Evolutionary conservation across 768 basidiomycete species (phyloP).

Genomic region (Naganishia vaughanmartiniae): DNA sequence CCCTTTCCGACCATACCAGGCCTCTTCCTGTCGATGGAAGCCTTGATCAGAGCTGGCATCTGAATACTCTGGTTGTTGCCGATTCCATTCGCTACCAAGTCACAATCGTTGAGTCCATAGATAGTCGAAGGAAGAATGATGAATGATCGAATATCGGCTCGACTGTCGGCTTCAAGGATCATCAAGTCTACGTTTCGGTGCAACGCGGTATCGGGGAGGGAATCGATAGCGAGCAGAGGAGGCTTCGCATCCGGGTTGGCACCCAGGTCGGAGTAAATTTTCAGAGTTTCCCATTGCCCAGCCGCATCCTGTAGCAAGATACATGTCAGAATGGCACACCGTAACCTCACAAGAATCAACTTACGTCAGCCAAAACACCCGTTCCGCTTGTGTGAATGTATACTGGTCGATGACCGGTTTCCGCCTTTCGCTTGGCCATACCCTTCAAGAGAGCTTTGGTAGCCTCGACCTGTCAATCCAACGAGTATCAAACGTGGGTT

Average conservation of each 20-base stretch:
- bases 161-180: slow-evolving; percentile 44
- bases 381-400: slow-evolving; percentile 50
- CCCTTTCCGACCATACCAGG: slow-evolving; percentile 49
- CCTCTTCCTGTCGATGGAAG: slow-evolving; percentile 41
- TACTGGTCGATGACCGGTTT: slow-evolving; percentile 45
- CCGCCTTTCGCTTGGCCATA: slow-evolving; percentile 42
- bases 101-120: slow-evolving; percentile 42
- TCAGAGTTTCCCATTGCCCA: slow-evolving; percentile 24
- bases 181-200: slow-evolving; percentile 49
- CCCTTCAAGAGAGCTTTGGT: slow-evolving; percentile 46
- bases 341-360: not conserved
- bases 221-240: slow-evolving; percentile 42
- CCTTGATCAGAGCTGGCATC: slow-evolving; percentile 44
- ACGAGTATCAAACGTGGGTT: not conserved
- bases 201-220: slow-evolving; percentile 39
- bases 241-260: slow-evolving; percentile 38
- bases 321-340: not conserved
- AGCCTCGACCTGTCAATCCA: slow-evolving; percentile 23
- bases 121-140: slow-evolving; percentile 51
- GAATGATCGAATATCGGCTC: slow-evolving; percentile 42
- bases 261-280: slow-evolving; percentile 49
- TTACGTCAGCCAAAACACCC: slow-evolving; percentile 43
- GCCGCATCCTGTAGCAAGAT: slow-evolving; percentile 11
- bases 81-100: slow-evolving; percentile 43
- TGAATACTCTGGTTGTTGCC: slow-evolving; percentile 45